These are phyloP conservation scores for Solanum bukasovii DNA, from an alignment of 257 asterid genomes.

Conservation along the genomic window DNA sequence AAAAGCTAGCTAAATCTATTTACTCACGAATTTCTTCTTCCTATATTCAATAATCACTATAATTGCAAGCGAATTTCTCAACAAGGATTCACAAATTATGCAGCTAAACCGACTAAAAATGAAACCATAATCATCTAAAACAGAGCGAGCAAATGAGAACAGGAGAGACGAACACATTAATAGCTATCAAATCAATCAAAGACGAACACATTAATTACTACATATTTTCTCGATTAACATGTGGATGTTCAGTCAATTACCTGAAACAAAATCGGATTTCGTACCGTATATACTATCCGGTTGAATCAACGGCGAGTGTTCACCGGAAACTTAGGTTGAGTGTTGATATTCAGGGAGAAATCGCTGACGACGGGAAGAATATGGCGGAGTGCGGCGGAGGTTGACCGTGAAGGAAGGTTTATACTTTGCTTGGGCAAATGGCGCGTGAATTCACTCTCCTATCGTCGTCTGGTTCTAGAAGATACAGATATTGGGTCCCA, in stretches of 20 bases:
- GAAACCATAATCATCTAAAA: neutral
- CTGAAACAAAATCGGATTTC: neutral
- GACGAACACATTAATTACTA: neutral
- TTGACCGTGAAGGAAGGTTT: neutral
- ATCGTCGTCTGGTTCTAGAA: neutral
- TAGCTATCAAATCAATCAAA: neutral
- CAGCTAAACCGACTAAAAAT: neutral
- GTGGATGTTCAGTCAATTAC: neutral
- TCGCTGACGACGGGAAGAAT: neutral
- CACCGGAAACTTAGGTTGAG: neutral
- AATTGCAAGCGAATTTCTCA: neutral
- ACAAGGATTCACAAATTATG: neutral
- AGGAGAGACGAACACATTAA: neutral
- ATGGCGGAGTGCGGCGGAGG: neutral
- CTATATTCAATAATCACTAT: neutral
- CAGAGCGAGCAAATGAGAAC: neutral
- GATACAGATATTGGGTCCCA: neutral
- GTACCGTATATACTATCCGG: neutral
- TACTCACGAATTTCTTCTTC: neutral
- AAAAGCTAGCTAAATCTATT: neutral
- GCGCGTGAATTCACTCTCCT: neutral
- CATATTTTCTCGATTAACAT: neutral
- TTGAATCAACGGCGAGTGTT: neutral
- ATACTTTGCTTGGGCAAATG: neutral
- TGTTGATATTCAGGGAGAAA: neutral